Evolutionary conservation across 2,329 filamentous ascomycete genomes (phyloP).

Genomic region (Teratosphaeria nubilosa): DNA sequence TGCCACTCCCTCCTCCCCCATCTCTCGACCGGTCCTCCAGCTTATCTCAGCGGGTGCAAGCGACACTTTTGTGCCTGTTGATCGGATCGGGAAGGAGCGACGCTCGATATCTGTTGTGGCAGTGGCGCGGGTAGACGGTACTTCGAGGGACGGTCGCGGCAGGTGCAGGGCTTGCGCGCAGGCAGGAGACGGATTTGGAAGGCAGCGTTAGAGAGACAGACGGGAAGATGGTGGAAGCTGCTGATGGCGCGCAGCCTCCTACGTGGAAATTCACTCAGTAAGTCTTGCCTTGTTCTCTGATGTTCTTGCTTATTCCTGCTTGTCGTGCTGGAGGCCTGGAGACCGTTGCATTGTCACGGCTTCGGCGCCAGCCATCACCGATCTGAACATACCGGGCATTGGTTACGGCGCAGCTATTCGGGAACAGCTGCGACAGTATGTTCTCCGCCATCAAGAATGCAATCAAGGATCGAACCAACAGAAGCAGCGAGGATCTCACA

Average conservation of each 20-base stretch:
- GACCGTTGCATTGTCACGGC: not conserved
- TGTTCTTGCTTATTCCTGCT: not conserved
- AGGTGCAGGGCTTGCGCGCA: not conserved
- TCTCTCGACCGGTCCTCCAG: not conserved
- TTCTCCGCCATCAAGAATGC: conserved; percentile 11
- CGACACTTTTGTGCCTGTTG: not conserved
- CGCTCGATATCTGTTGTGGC: not conserved
- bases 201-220: not conserved
- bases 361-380: not conserved
- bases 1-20: not conserved
- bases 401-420: not conserved
- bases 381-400: not conserved
- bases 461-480: conserved; percentile 18
- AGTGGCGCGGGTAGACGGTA: not conserved
- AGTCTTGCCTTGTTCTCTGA: conserved; percentile 28
- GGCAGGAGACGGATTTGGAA: not conserved
- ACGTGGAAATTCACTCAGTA: conserved; percentile 99
- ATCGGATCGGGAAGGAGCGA: not conserved
- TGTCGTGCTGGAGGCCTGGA: not conserved
- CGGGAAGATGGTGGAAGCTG: conserved; percentile 86
- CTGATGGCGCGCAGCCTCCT: conserved; percentile 64
- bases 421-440: conserved; percentile 16
- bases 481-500: not conserved
- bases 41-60: not conserved
- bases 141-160: not conserved